These are phyloP conservation scores for Chiua virens DNA, from an alignment of 768 basidiomycete genomes.

Conservation along the genomic window DNA sequence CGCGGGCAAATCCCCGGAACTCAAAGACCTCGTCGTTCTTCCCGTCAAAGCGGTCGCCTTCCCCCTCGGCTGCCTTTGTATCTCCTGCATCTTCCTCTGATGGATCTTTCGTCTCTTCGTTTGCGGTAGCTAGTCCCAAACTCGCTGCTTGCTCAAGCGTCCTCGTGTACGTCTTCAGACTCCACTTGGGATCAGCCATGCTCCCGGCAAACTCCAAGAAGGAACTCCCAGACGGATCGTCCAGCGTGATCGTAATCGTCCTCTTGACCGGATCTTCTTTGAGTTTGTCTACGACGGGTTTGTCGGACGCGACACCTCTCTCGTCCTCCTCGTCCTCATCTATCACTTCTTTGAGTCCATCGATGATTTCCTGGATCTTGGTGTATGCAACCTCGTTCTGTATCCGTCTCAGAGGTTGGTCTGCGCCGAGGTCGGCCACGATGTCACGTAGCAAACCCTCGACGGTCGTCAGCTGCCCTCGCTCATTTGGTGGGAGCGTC, in stretches of 20 bases:
- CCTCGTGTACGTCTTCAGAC: constrained; percentile 76
- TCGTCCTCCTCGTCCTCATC: constrained; percentile 55
- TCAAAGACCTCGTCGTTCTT: constrained; percentile 84
- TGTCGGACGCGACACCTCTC: constrained; percentile 20
- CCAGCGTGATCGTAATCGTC: constrained; percentile 78
- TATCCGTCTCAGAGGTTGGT: constrained; percentile 81
- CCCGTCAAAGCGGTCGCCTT: constrained; percentile 30
- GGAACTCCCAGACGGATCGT: constrained; percentile 96
- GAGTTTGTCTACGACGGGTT: constrained; percentile 31
- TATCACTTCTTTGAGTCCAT: constrained; percentile 60
- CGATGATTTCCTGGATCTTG: constrained; percentile 77
- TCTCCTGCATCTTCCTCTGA: background rate
- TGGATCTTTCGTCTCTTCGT: constrained; percentile 33
- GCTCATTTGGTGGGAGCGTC: constrained; percentile 77
- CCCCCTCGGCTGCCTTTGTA: constrained; percentile 10
- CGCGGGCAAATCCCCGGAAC: constrained; percentile 87
- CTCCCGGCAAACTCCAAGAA: constrained; percentile 89
- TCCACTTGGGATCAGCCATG: constrained; percentile 93
- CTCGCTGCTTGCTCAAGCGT: constrained; percentile 77
- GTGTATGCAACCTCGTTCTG: constrained; percentile 70
- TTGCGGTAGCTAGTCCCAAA: constrained; percentile 66
- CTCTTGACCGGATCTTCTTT: constrained; percentile 56
- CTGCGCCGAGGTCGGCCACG: constrained; percentile 70
- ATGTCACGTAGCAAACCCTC: constrained; percentile 90
- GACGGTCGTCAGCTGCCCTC: constrained; percentile 94